Conservation (phyloP, 2,329 filamentous ascomycete species). For the Emericellopsis atlantica region DNA sequence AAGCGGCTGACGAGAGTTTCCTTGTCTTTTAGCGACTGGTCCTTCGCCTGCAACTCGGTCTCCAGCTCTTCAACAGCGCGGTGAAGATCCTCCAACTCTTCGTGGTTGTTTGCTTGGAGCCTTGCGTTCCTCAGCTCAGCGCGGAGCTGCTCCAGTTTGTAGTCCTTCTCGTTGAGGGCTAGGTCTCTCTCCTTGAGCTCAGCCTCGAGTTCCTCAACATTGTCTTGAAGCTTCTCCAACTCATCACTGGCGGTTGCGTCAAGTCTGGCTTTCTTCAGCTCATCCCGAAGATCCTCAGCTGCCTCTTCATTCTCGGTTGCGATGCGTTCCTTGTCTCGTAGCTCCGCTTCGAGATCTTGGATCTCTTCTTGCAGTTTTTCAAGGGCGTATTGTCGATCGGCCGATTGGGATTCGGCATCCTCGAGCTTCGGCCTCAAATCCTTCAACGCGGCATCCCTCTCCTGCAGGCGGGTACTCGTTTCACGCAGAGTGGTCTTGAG, state of each 20-base stretch:
- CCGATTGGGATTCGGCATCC: neutral
- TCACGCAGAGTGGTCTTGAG: neutral
- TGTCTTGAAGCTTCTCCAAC: conserved; percentile 56
- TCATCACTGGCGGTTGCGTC: conserved; percentile 32
- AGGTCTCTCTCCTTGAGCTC: conserved; percentile 66
- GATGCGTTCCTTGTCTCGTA: too few species aligned
- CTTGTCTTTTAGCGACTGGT: too few species aligned
- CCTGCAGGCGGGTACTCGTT: neutral
- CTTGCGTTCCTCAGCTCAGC: conserved; percentile 34
- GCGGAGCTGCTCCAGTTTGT: conserved; percentile 51
- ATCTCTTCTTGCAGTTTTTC: too few species aligned
- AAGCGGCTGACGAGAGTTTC: conserved; percentile 19
- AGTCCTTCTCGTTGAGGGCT: conserved; percentile 58
- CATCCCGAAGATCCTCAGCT: conserved; percentile 42
- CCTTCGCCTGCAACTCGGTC: too few species aligned
- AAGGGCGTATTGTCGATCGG: too few species aligned
- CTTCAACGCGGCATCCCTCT: neutral
- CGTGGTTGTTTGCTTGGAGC: conserved; percentile 18
- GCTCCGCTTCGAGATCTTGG: too few species aligned
- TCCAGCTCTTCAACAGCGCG: conserved; percentile 34
- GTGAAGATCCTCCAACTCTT: conserved; percentile 48
- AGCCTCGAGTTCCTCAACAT: conserved; percentile 63
- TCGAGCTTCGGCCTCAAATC: neutral
- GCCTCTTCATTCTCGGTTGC: conserved; percentile 7
- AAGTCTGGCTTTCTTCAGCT: conserved; percentile 43